Evolutionary conservation across 805 yeast genomes (phyloP).

Genomic region (Yarrowia phangngaensis): DNA sequence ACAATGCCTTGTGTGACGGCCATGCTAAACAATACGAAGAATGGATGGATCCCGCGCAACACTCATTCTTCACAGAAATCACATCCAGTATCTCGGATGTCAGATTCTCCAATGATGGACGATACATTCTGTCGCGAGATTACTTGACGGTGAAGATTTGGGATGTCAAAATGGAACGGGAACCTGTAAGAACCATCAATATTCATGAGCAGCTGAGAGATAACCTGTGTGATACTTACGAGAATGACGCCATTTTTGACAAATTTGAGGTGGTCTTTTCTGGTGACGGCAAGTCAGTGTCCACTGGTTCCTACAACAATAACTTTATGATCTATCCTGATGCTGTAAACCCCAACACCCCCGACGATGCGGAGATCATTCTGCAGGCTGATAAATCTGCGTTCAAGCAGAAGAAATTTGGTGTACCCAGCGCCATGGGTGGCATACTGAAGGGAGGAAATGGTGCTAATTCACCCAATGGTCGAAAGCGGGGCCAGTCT

Average conservation of each 20-base stretch:
- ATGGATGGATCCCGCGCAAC: conserved; percentile 84
- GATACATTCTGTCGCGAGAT: conserved; percentile 94
- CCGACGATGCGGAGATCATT: conserved; percentile 60
- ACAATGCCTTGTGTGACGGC: conserved; percentile 86
- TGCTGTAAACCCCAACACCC: conserved; percentile 44
- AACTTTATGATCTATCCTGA: conserved; percentile 96
- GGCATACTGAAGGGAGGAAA: conserved; percentile 33
- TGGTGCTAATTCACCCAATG: conserved; percentile 24
- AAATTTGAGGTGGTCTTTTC: conserved; percentile 94
- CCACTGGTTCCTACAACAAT: conserved; percentile 97
- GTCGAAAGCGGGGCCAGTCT: conserved; percentile 37
- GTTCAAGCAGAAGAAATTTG: conserved; percentile 72
- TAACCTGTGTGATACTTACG: conserved; percentile 93
- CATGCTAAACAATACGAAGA: conserved; percentile 84
- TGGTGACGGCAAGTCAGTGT: conserved; percentile 85
- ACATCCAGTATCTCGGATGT: conserved; percentile 92
- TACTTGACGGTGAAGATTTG: conserved; percentile 96
- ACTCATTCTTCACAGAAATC: conserved; percentile 95
- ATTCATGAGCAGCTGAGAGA: conserved; percentile 94
- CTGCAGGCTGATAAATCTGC: conserved; percentile 98
- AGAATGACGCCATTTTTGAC: conserved; percentile 96
- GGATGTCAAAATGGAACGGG: conserved; percentile 96
- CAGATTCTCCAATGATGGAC: conserved; percentile 85
- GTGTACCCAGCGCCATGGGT: conserved; percentile 46
- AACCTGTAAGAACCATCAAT: conserved; percentile 89